These are phyloP conservation scores for Claviceps purpurea DNA, from an alignment of 2,329 filamentous ascomycete genomes.

Conservation along the genomic window DNA sequence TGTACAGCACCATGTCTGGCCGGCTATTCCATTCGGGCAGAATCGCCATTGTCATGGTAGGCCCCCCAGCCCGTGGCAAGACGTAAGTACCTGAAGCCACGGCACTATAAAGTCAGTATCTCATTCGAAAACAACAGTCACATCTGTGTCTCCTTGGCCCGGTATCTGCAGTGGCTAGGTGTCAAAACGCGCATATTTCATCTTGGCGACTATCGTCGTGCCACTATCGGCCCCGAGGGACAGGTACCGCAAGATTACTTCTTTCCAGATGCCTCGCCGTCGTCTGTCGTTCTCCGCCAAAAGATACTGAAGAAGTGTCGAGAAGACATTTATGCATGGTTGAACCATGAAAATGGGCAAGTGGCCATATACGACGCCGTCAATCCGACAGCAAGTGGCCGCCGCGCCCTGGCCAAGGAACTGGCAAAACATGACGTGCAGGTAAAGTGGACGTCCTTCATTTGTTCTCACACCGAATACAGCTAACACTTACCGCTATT, in stretches of 20 bases:
- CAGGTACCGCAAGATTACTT: constrained; percentile 96
- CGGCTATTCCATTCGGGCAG: constrained; percentile 92
- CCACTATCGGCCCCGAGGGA: constrained; percentile 70
- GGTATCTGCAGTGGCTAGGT: constrained; percentile 91
- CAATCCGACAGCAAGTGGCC: constrained; percentile 73
- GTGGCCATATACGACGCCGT: constrained; percentile 98
- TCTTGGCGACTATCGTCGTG: constrained; percentile 87
- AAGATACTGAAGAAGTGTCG: constrained; percentile 97
- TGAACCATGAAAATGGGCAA: constrained; percentile 95
- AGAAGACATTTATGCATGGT: constrained; percentile 90
- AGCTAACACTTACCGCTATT: neutral
- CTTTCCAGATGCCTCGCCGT: constrained; percentile 83
- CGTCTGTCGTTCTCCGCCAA: constrained; percentile 84
- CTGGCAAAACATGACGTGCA: constrained; percentile 96
- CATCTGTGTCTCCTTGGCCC: constrained; percentile 86
- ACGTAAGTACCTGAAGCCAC: constrained; percentile 45
- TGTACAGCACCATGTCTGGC: constrained; percentile 97
- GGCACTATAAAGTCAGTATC: neutral
- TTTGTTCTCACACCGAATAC: neutral
- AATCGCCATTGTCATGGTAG: constrained; percentile 95
- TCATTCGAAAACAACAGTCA: constrained; percentile 41
- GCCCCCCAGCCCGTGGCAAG: constrained; percentile 87
- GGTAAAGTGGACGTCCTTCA: constrained; percentile 25
- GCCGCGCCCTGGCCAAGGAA: constrained; percentile 79
- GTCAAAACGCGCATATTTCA: constrained; percentile 98